Evolutionary conservation across 1,139 yeast species (phyloP), one percentile per base, ranked within the genome.

Genomic region (Blastobotrys arbuscula): DNA sequence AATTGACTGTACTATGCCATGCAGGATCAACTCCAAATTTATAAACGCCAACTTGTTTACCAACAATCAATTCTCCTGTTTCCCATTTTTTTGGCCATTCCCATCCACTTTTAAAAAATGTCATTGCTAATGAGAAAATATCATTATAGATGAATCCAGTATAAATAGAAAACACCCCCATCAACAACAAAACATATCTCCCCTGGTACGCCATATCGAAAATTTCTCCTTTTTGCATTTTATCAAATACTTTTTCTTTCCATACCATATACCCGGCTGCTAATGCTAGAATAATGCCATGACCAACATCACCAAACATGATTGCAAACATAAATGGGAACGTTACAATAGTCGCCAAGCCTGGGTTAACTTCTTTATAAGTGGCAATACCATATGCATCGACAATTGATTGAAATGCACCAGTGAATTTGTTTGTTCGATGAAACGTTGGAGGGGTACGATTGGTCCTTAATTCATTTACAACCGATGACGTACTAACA

Each of bases 281-380:
- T 56, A 86, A 66, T 46, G 82, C 71, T 61, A 94, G 75, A 50
- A 94, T 76, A 50, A 88, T 74, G 20, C 98, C 99, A 68, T 92
- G 99, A 5, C 99, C 99, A 50, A 92, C 71, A 71, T 92, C 99
- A 68, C 99, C 99, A 75, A 92, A 92, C 99, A 92, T 92, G 59
- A 92, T 86, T 26, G 98, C 97, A 71, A 92, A 92, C 96, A 94
- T 86, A 68, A 94, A 92, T 12, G 99, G 99, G 71, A 92, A 92
- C 0, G 99, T 92, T 35, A 92, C 84, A 42, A 90, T 78, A 0
- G 99, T 87, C 10, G 98, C 94, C 55, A 92, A 75, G 49, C 97
- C 97, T 1, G 98, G 97, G 63, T 92, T 92, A 28, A 92, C 94
- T 67, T 92, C 99, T 63, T 86, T 89, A 67, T 92, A 92, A 8